Conservation (phyloP, 805 yeast species). For the Kazachstania bromeliacearum region DNA sequence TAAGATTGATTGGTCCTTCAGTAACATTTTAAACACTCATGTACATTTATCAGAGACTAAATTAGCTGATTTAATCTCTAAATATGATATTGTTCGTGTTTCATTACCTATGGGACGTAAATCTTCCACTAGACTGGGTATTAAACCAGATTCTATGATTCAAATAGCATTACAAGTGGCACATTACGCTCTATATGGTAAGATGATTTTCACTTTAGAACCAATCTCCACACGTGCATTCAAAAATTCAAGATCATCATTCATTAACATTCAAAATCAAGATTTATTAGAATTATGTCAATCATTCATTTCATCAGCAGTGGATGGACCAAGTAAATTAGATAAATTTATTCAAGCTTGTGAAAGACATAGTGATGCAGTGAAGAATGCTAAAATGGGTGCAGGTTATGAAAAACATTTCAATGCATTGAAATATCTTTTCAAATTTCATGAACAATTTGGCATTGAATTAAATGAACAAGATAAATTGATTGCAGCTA, state of each 20-base stretch:
- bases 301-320: constrained; percentile 44
- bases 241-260: constrained; percentile 59
- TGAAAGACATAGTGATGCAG: constrained; percentile 38
- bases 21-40: constrained; percentile 31
- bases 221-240: constrained; percentile 75
- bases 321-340: constrained; percentile 37
- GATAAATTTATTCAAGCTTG: constrained; percentile 42
- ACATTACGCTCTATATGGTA: constrained; percentile 84
- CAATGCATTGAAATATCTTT: constrained; percentile 51
- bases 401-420: constrained; percentile 66
- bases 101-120: constrained; percentile 72
- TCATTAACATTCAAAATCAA: constrained; percentile 56
- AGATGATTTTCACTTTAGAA: constrained; percentile 80
- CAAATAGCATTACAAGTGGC: constrained; percentile 88
- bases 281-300: constrained; percentile 45
- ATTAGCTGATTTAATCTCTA: constrained; percentile 70
- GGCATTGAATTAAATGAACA: constrained; percentile 21
- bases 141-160: constrained; percentile 81
- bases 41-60: constrained; percentile 84
- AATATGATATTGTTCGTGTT: constrained; percentile 68
- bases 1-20: constrained; percentile 32
- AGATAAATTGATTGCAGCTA: constrained; percentile 31
- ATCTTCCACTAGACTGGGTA: constrained; percentile 67
- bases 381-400: constrained; percentile 48
- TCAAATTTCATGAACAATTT: constrained; percentile 32